phyloP scores from a whole-genome alignment of 371 early-diverging fungal genomes.

The Parasitella parasitica region DNA sequence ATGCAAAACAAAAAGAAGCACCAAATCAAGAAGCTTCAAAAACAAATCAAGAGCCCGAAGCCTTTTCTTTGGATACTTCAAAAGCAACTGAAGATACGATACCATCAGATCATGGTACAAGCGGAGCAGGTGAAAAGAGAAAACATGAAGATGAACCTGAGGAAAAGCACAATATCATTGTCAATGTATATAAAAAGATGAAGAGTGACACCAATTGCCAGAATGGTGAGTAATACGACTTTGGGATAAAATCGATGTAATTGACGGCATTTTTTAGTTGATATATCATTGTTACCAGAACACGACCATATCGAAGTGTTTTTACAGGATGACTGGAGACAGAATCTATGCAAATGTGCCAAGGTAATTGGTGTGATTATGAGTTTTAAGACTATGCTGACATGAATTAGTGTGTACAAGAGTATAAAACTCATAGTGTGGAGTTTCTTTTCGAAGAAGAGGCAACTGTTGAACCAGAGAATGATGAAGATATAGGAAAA shows the following conservation, averaged over 20 bases:
- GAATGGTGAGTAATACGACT: slow-evolving; percentile 3
- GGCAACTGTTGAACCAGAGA: slow-evolving; percentile 45
- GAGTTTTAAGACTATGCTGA: too few species aligned
- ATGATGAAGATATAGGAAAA: slow-evolving; percentile 57
- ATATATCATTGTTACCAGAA: slow-evolving; percentile 6
- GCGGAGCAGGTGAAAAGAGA: slow-evolving; percentile 10
- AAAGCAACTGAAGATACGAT: neutral
- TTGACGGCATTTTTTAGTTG: too few species aligned
- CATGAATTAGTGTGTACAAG: slow-evolving; percentile 29
- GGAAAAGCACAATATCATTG: neutral
- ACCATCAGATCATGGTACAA: neutral
- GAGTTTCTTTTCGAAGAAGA: slow-evolving; percentile 39
- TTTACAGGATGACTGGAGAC: slow-evolving; percentile 52
- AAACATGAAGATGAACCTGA: neutral
- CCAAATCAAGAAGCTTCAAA: neutral
- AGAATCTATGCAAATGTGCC: slow-evolving; percentile 42
- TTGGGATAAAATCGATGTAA: too few species aligned
- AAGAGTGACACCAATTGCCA: slow-evolving; percentile 3
- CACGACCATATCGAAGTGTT: slow-evolving; percentile 45
- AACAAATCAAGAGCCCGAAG: neutral
- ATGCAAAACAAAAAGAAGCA: neutral
- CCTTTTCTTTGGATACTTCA: neutral
- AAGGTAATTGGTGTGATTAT: slow-evolving; percentile 28
- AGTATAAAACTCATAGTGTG: slow-evolving; percentile 21
- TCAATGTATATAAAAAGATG: slow-evolving; percentile 1